Evolutionary conservation across 495 filamentous ascomycete genomes (phyloP).

Genomic region (Articulospora tetracladia): DNA sequence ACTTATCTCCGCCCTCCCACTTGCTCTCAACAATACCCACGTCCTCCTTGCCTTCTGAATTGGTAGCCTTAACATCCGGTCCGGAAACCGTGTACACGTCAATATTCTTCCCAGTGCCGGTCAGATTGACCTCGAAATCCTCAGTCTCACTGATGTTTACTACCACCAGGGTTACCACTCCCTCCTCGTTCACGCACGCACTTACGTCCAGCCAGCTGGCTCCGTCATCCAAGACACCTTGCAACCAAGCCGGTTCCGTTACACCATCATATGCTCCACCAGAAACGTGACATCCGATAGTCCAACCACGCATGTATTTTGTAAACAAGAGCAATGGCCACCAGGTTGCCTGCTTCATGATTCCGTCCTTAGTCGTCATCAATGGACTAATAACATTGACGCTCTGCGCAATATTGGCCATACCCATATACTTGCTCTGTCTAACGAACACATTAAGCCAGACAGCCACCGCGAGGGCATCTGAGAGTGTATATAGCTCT

Average conservation of each 20-base stretch:
- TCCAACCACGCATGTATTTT: slow-evolving; percentile 70
- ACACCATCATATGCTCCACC: slow-evolving; percentile 56
- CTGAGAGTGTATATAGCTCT: slow-evolving; percentile 70
- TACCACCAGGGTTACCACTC: slow-evolving; percentile 59
- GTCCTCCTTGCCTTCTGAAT: slow-evolving; percentile 56
- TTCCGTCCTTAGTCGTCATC: slow-evolving; percentile 60
- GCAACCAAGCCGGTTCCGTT: slow-evolving; percentile 62
- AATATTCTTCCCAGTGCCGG: slow-evolving; percentile 45
- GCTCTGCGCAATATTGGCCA: slow-evolving; percentile 78
- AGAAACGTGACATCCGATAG: slow-evolving; percentile 57
- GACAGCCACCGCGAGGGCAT: slow-evolving; percentile 68
- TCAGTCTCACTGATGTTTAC: slow-evolving; percentile 63
- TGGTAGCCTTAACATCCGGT: slow-evolving; percentile 47
- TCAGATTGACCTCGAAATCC: slow-evolving; percentile 51
- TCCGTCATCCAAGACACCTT: slow-evolving; percentile 50
- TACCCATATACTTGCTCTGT: slow-evolving; percentile 65
- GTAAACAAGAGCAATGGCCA: slow-evolving; percentile 72
- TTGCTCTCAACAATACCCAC: slow-evolving; percentile 55
- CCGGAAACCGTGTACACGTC: slow-evolving; percentile 59
- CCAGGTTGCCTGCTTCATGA: slow-evolving; percentile 72
- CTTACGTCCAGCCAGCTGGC: slow-evolving; percentile 71
- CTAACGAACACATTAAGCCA: slow-evolving; percentile 81
- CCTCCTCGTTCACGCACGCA: slow-evolving; percentile 57
- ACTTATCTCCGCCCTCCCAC: slow-evolving; percentile 57
- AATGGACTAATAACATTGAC: slow-evolving; percentile 77